phyloP scores from a whole-genome alignment of 768 basidiomycete species.

The Cubamyces lactineus region DNA sequence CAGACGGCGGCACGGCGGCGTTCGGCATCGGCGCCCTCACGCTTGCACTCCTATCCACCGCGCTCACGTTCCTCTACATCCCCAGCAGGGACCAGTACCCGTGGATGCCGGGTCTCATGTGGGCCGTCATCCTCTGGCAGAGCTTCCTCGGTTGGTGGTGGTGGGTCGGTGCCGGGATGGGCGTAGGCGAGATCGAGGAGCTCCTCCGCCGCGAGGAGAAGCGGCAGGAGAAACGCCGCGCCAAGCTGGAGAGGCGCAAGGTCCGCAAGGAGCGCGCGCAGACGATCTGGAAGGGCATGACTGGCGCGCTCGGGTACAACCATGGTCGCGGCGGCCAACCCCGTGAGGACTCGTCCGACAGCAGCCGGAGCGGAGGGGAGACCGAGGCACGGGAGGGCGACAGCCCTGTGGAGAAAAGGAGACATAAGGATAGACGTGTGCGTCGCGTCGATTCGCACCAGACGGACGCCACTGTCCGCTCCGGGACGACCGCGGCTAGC shows the following conservation, averaged over 20 bases:
- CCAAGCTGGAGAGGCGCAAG: constrained; percentile 50
- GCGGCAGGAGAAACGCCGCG: constrained; percentile 49
- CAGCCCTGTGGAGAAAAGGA: background rate
- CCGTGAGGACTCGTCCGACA: constrained; percentile 20
- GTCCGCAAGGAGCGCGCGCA: constrained; percentile 57
- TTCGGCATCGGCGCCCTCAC: constrained; percentile 86
- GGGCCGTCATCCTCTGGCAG: constrained; percentile 96
- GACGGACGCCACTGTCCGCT: constrained; percentile 9
- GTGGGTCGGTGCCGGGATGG: constrained; percentile 96
- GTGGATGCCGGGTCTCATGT: constrained; percentile 92
- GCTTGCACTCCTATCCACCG: constrained; percentile 83
- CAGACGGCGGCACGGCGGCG: constrained; percentile 93
- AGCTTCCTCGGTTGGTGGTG: constrained; percentile 98
- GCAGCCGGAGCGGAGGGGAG: constrained; percentile 7
- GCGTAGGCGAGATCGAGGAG: constrained; percentile 71
- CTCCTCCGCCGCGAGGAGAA: constrained; percentile 56
- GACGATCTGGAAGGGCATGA: constrained; percentile 60
- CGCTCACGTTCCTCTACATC: constrained; percentile 88
- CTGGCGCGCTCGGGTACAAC: constrained; percentile 46
- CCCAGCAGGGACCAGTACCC: constrained; percentile 78
- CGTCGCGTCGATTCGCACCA: constrained; percentile 2
- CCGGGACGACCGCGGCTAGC: constrained; percentile 1
- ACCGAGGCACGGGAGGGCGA: background rate
- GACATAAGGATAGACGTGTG: background rate
- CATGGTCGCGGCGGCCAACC: background rate